Evolutionary conservation across 768 basidiomycete genomes (phyloP).

Genomic region (Chiua virens): DNA sequence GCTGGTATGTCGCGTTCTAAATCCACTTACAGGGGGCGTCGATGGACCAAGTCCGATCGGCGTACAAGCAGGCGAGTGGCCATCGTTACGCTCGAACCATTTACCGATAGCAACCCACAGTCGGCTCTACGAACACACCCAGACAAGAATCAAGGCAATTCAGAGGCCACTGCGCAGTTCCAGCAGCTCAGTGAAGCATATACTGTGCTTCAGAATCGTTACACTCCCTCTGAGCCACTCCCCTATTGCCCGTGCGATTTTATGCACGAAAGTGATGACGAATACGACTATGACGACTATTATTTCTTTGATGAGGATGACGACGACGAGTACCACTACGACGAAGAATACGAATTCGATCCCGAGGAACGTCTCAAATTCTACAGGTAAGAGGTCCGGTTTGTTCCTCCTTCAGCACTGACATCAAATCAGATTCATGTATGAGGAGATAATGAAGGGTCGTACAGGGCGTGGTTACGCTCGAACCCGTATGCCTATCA

Average conservation of each 20-base stretch:
- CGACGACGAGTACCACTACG: slow-evolving; percentile 30
- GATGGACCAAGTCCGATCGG: slow-evolving; percentile 61
- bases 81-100: background rate
- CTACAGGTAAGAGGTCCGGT: slow-evolving; percentile 42
- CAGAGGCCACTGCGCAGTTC: slow-evolving; percentile 65
- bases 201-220: slow-evolving; percentile 55
- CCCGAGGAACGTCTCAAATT: slow-evolving; percentile 36
- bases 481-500: slow-evolving; percentile 26
- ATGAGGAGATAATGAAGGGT: slow-evolving; percentile 44
- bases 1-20: slow-evolving; percentile 5
- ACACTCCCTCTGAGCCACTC: slow-evolving; percentile 32
- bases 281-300: slow-evolving; percentile 24
- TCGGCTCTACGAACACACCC: slow-evolving; percentile 70
- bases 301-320: slow-evolving; percentile 30
- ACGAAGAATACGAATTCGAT: slow-evolving; percentile 35
- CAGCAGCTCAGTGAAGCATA: slow-evolving; percentile 72
- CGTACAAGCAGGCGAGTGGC: slow-evolving; percentile 63
- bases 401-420: background rate
- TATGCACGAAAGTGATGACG: slow-evolving; percentile 40
- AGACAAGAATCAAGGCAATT: slow-evolving; percentile 71
- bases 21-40: slow-evolving; percentile 48
- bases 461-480: slow-evolving; percentile 30
- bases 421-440: slow-evolving; percentile 42
- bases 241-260: slow-evolving; percentile 11
- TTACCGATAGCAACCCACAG: slow-evolving; percentile 29